These are phyloP conservation scores for Phytophthora pini DNA, from an alignment of 352 stramenopile genomes.

Conservation along the genomic window DNA sequence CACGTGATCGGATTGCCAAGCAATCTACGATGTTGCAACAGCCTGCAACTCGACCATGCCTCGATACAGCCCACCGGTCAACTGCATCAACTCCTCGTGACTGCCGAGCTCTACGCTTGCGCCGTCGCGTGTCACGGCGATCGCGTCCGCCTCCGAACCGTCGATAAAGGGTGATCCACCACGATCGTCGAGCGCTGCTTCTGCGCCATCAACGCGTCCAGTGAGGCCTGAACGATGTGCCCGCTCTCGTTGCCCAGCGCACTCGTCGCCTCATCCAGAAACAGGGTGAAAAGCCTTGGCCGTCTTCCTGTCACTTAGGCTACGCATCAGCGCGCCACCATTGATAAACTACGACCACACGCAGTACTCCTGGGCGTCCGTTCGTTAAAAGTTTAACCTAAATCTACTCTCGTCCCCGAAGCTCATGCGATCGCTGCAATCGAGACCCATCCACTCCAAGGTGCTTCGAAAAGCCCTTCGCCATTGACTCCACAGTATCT, in stretches of 20 bases:
- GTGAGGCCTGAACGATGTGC: slow-evolving; percentile 38
- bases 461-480: too few species aligned
- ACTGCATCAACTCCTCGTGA: slow-evolving; percentile 72
- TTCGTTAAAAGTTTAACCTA: too few species aligned
- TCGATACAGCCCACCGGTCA: slow-evolving; percentile 42
- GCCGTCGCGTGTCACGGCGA: slow-evolving; percentile 44
- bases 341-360: too few species aligned
- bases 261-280: slow-evolving; percentile 5
- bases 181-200: slow-evolving; percentile 66
- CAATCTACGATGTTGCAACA: too few species aligned
- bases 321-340: too few species aligned
- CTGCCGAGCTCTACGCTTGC: slow-evolving; percentile 88
- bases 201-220: slow-evolving; percentile 41
- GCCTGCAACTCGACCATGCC: slow-evolving; percentile 23
- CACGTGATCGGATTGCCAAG: neutral
- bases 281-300: too few species aligned
- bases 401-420: too few species aligned
- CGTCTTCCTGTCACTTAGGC: too few species aligned
- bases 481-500: too few species aligned
- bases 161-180: slow-evolving; percentile 91
- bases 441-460: too few species aligned
- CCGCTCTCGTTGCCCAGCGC: slow-evolving; percentile 30
- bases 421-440: too few species aligned
- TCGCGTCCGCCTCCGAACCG: slow-evolving; percentile 88
- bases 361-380: too few species aligned